phyloP scores from a whole-genome alignment of 164 flowering plant species.

The Piper betle region DNA sequence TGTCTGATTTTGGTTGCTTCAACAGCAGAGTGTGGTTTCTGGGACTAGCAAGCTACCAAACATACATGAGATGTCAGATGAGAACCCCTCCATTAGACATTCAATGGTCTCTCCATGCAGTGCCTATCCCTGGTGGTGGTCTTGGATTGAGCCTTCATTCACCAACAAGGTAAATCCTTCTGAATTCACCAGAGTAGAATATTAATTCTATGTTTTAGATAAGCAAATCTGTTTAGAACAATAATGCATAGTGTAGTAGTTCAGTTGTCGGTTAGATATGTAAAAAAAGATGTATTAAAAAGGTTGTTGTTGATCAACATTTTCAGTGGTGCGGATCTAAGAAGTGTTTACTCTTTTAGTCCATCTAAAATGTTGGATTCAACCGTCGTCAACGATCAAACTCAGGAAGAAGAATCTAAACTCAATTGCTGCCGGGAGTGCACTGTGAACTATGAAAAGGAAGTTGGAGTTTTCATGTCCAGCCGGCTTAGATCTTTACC shows the following conservation, averaged over 20 bases:
- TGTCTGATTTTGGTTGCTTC: conserved; percentile 24
- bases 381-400: conserved; percentile 12
- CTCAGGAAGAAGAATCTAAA: conserved; percentile 38
- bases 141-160: conserved; percentile 68
- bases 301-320: background rate
- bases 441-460: conserved; percentile 52
- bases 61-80: conserved; percentile 62
- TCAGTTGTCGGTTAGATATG: background rate
- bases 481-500: conserved; percentile 22
- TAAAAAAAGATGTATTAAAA: conserved; percentile 1
- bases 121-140: conserved; percentile 70
- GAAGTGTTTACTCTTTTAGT: conserved; percentile 18
- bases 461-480: conserved; percentile 36
- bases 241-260: background rate
- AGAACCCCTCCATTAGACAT: conserved; percentile 62
- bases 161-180: conserved; percentile 24
- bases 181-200: no score
- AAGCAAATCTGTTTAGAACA: background rate
- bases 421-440: conserved; percentile 66
- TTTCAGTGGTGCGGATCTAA: conserved; percentile 45
- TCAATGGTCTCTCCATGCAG: conserved; percentile 75
- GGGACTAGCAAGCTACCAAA: conserved; percentile 58
- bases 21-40: conserved; percentile 52
- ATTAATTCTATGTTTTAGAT: no score
- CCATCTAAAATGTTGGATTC: conserved; percentile 25